Evolutionary conservation across 768 basidiomycete species (phyloP).

Genomic region (Amyloporia xantha): DNA sequence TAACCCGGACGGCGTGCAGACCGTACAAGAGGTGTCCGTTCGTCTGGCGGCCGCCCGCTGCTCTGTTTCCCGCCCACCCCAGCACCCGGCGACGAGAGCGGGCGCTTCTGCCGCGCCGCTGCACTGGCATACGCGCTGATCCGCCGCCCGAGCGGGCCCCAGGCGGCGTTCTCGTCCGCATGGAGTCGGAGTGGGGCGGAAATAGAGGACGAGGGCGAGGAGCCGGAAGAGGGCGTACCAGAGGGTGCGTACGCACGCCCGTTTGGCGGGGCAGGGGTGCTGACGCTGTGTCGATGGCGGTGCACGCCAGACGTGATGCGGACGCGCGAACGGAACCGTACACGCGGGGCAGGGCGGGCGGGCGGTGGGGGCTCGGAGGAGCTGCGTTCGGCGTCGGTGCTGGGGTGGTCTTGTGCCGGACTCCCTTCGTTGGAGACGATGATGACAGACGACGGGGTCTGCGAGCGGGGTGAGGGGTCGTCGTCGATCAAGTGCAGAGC

Average conservation of each 20-base stretch:
- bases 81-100: neutral
- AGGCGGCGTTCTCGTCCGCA: constrained; percentile 43
- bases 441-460: constrained; percentile 20
- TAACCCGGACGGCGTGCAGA: constrained; percentile 18
- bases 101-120: constrained; percentile 12
- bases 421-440: constrained; percentile 9
- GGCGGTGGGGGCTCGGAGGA: constrained; percentile 7
- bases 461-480: constrained; percentile 21
- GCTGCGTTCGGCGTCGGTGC: constrained; percentile 4
- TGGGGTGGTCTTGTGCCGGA: constrained; percentile 4
- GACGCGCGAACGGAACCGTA: constrained; percentile 70
- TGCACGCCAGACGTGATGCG: constrained; percentile 69
- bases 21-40: constrained; percentile 35
- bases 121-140: constrained; percentile 30
- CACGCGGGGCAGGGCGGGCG: constrained; percentile 25
- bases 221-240: constrained; percentile 43
- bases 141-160: constrained; percentile 58
- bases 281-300: constrained; percentile 31
- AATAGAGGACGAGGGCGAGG: constrained; percentile 69
- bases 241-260: neutral
- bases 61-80: constrained; percentile 9
- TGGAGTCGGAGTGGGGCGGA: constrained; percentile 66
- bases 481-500: constrained; percentile 29
- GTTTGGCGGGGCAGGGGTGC: constrained; percentile 10
- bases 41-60: constrained; percentile 19